Evolutionary conservation across 345 rosid genomes (phyloP), one percentile per base, ranked within the genome.

Genomic region (Salix purpurea): DNA sequence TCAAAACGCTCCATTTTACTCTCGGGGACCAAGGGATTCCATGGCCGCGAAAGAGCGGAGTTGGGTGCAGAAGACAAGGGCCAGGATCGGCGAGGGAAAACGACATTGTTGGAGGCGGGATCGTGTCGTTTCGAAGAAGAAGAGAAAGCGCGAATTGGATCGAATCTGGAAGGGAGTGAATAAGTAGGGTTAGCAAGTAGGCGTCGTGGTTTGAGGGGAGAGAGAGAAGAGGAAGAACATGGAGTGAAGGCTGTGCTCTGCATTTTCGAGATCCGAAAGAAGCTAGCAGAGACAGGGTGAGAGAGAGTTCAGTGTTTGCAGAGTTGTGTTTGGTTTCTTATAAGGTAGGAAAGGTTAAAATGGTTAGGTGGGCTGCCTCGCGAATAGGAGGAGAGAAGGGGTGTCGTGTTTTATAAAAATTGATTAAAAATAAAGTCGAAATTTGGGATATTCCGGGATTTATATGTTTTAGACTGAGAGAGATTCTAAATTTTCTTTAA

Each of bases 81-180:
- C 97, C 97, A 92, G 23, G 94, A 88, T 76, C 97, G 87, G 52
- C 86, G 90, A 40, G 91, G 86, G 67, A 89, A 76, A 77, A 86
- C 82, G 67, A 71, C 97, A 86, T 85, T 85, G 76, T 36, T 70
- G 28, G 86, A 74, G 56, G 68, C 69, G 76, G 79, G 91, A 74
- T 84, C 87, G 62, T 61, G 76, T 1, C 70, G 77, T n/a, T 74
- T 74, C 30, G 86, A 61, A 42, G 87, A 67, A 30, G 84, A 69
- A 40, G 42, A 39, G 69, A 10, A 58, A 58, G 87, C 86, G 12
- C 86, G 86, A 16, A 87, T 36, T 19, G 87, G 83, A 67, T 80
- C 79, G 72, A 72, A 84, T 15, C 87, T 42, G 0, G 23, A 16
- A 36, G 42, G 46, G 30, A 9, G 54, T 26, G 39, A 19, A 9